Conservation (phyloP, 176 grass and related monocot genomes). For the Juncus effusus region DNA sequence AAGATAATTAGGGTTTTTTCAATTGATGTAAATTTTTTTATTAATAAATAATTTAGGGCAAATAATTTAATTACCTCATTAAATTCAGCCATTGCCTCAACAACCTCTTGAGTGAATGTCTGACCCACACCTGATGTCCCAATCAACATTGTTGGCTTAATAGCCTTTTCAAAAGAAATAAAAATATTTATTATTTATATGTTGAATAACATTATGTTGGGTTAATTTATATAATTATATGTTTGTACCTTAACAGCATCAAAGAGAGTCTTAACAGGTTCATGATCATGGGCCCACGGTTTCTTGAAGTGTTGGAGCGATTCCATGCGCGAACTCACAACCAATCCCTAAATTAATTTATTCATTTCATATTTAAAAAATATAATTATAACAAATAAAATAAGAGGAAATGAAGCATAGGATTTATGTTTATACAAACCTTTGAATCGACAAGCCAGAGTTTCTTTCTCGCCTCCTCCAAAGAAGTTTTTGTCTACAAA, state of each 20-base stretch:
- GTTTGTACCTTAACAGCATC: slow-evolving; percentile 64
- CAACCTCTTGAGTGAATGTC: slow-evolving; percentile 88
- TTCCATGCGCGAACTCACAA: slow-evolving; percentile 64
- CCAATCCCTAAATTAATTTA: slow-evolving; percentile 59
- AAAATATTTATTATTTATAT: not conserved
- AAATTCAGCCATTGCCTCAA: slow-evolving; percentile 75
- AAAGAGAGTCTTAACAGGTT: slow-evolving; percentile 55
- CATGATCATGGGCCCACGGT: slow-evolving; percentile 93
- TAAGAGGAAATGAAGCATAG: not conserved
- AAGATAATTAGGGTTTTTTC: slow-evolving; percentile 18
- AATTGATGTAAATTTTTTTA: not conserved
- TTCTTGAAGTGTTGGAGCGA: slow-evolving; percentile 99
- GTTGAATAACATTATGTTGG: too few relatives aligned
- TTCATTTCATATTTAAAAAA: slow-evolving; percentile 20
- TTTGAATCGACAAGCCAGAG: slow-evolving; percentile 98
- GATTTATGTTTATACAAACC: slow-evolving; percentile 34
- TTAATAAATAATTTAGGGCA: slow-evolving; percentile 14
- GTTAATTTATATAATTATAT: too few relatives aligned
- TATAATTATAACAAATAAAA: slow-evolving; percentile 31
- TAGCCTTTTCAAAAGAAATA: slow-evolving; percentile 34
- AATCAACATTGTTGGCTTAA: slow-evolving; percentile 87
- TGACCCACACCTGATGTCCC: slow-evolving; percentile 92
- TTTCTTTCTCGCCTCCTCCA: slow-evolving; percentile 81
- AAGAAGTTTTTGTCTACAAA: slow-evolving; percentile 62
- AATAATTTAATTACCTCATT: slow-evolving; percentile 54